Evolutionary conservation across 2,329 filamentous ascomycete species (phyloP).

Genomic region (Pseudocercospora fijiensis): DNA sequence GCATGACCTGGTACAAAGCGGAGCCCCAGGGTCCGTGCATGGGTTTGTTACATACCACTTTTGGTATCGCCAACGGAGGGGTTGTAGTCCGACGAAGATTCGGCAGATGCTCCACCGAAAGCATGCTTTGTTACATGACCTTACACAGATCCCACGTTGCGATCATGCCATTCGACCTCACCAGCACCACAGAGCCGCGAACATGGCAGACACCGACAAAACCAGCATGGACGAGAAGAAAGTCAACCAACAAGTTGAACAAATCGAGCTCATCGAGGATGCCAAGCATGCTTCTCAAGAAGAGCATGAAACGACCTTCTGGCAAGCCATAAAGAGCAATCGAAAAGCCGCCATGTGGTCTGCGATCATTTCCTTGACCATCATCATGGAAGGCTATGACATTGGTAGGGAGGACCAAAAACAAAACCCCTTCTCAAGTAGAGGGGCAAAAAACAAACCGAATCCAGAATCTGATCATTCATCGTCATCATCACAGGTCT

Average conservation of each 20-base stretch:
- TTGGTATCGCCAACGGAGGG: slow-evolving; percentile 2
- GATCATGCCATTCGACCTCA: neutral
- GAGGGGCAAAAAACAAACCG: too few species aligned
- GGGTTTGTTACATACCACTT: neutral
- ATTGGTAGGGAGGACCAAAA: slow-evolving; percentile 38
- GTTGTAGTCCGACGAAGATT: neutral
- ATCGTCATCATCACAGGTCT: neutral
- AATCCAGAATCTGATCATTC: neutral
- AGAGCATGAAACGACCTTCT: slow-evolving; percentile 25
- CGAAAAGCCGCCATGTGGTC: slow-evolving; percentile 54
- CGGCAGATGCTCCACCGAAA: slow-evolving; percentile 3
- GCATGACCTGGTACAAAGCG: slow-evolving; percentile 6
- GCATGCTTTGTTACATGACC: slow-evolving; percentile 3
- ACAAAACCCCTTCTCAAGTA: too few species aligned
- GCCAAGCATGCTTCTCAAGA: slow-evolving; percentile 15
- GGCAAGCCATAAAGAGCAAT: slow-evolving; percentile 43
- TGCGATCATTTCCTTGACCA: slow-evolving; percentile 54
- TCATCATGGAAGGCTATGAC: slow-evolving; percentile 62
- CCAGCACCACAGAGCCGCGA: neutral
- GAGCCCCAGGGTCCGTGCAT: slow-evolving; percentile 2
- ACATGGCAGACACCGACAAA: neutral
- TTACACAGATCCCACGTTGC: neutral
- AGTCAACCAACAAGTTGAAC: neutral
- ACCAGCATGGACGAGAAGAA: neutral
- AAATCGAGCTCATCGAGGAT: slow-evolving; percentile 12